phyloP scores from a whole-genome alignment of 306 rosid genomes.

The Malus sieversii region DNA sequence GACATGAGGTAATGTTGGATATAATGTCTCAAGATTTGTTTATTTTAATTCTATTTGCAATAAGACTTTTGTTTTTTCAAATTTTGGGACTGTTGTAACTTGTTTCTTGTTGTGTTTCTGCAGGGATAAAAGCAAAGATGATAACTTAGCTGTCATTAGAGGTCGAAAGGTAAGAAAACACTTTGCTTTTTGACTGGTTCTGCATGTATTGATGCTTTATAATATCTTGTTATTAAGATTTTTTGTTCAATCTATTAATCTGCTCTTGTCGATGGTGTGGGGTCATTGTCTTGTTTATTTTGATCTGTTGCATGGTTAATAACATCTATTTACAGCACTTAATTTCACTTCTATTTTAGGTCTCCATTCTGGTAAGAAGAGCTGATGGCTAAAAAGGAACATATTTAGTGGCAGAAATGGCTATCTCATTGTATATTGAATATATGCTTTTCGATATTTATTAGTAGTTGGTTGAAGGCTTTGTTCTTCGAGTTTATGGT shows the following conservation, averaged over 20 bases:
- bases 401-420: neutral
- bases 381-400: neutral
- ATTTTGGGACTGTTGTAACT: conserved; percentile 10
- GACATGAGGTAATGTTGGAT: conserved; percentile 48
- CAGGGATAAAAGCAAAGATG: conserved; percentile 61
- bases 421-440: neutral
- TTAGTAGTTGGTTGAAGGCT: neutral
- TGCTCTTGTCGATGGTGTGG: neutral
- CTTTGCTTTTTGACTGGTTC: conserved; percentile 2
- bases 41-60: neutral
- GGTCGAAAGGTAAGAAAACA: conserved; percentile 58
- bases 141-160: conserved; percentile 29
- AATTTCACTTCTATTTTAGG: neutral
- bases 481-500: neutral
- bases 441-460: neutral
- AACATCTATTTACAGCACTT: neutral
- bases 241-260: neutral
- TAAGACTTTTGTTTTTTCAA: neutral
- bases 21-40: neutral
- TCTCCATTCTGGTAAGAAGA: neutral
- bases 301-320: neutral
- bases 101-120: conserved; percentile 10
- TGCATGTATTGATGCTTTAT: neutral
- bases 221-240: neutral
- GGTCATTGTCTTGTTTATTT: neutral